Evolutionary conservation across 2,329 filamentous ascomycete genomes (phyloP).

Genomic region (Sporothrix pallida): DNA sequence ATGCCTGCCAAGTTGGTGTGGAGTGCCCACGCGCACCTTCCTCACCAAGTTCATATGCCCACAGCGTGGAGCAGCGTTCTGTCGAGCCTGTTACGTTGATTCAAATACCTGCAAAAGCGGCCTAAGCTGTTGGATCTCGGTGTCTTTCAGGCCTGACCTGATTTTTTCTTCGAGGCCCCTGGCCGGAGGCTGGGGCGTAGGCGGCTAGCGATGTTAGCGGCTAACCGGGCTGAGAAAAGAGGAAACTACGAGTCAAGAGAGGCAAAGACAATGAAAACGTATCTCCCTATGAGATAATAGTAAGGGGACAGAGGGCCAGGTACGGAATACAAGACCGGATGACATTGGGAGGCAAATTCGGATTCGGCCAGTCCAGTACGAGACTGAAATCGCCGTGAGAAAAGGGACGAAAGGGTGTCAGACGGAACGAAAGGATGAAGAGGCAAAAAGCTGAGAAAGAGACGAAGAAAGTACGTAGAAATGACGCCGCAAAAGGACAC

Average conservation of each 20-base stretch:
- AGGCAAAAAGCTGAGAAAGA: background rate
- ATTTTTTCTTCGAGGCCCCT: background rate
- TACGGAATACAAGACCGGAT: background rate
- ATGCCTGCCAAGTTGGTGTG: conserved; percentile 9
- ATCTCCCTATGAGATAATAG: background rate
- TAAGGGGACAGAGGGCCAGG: background rate
- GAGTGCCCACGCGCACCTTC: conserved; percentile 22
- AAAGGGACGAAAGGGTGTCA: background rate
- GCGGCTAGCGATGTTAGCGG: conserved; percentile 19
- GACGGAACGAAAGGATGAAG: background rate
- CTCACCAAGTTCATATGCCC: background rate
- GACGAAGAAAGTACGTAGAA: background rate
- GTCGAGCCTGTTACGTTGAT: background rate
- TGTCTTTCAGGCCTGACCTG: conserved; percentile 16
- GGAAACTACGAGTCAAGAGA: background rate
- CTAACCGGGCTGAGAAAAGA: background rate
- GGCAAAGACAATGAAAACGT: background rate
- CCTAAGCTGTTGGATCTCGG: background rate
- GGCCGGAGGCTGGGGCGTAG: conserved; percentile 14
- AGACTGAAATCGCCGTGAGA: conserved; percentile 17
- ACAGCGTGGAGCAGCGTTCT: background rate
- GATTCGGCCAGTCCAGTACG: background rate
- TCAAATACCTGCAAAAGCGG: background rate
- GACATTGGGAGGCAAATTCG: conserved; percentile 5
- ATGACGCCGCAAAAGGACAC: no score